Evolutionary conservation across 176 grass and related monocot species (phyloP).

Genomic region (Aegilops bicornis): DNA sequence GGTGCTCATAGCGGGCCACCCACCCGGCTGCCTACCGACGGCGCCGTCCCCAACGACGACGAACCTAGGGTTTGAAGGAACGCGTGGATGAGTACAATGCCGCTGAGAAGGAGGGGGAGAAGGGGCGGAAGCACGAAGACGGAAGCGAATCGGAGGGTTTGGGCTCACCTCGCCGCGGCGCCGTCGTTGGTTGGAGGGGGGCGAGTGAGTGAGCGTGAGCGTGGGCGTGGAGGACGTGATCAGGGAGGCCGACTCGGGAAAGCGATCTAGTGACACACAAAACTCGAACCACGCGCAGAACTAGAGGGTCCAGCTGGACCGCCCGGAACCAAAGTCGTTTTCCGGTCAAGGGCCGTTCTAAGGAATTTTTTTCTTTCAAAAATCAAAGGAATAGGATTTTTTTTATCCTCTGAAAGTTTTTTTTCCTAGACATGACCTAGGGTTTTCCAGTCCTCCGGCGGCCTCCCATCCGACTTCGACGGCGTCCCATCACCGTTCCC

Average conservation of each 20-base stretch:
- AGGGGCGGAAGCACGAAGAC: neutral
- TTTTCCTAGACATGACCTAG: no score
- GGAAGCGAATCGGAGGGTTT: constrained; percentile 17
- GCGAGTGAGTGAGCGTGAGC: neutral
- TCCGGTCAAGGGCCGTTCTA: no score
- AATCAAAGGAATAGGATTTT: no score
- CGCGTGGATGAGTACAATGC: neutral
- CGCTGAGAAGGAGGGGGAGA: neutral
- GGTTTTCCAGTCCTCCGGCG: no score
- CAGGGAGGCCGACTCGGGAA: neutral
- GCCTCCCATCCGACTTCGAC: no score
- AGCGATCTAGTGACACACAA: neutral
- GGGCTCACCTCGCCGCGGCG: constrained; percentile 2
- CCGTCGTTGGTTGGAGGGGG: neutral
- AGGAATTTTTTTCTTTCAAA: no score
- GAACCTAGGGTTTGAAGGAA: neutral
- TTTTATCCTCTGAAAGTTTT: no score
- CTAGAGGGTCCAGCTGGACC: neutral
- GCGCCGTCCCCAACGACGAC: neutral
- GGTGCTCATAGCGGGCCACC: neutral
- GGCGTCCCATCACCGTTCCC: no score
- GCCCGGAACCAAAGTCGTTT: neutral
- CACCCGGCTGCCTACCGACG: neutral
- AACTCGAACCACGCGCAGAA: neutral
- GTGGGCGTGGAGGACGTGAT: neutral